Conservation (phyloP, 306 rosid genomes). For the Albizia julibrissin region DNA sequence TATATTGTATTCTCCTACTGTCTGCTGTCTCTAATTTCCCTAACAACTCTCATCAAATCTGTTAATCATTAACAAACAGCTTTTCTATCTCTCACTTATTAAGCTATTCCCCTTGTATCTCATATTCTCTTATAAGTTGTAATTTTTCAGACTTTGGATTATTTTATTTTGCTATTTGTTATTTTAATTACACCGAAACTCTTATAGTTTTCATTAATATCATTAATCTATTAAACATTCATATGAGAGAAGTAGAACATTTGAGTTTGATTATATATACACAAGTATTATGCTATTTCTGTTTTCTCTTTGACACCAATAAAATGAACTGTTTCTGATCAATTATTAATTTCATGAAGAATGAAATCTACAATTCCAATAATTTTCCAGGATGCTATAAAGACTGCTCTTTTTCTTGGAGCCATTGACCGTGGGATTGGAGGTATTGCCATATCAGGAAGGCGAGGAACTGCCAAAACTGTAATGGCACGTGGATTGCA, state of each 20-base stretch:
- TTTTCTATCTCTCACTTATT: background rate
- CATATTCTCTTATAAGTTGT: background rate
- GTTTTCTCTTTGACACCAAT: background rate
- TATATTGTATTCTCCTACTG: background rate
- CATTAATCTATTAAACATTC: background rate
- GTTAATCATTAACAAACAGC: background rate
- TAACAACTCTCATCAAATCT: background rate
- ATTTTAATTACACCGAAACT: background rate
- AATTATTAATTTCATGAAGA: slow-evolving; percentile 3
- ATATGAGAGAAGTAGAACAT: background rate
- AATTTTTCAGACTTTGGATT: background rate
- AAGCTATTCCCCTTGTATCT: background rate
- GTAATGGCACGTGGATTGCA: slow-evolving; percentile 95
- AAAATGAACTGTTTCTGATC: background rate
- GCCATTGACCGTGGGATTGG: slow-evolving; percentile 85
- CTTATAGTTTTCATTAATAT: background rate
- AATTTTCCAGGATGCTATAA: slow-evolving; percentile 79
- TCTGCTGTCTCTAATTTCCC: background rate
- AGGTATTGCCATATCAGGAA: slow-evolving; percentile 93
- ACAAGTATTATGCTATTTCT: background rate
- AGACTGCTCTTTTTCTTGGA: slow-evolving; percentile 94
- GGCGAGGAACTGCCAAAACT: slow-evolving; percentile 92
- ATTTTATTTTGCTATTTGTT: background rate
- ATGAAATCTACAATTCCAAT: slow-evolving; percentile 21
- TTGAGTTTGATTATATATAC: background rate